phyloP scores from a whole-genome alignment of 192 early-diverging fungal genomes.

The Coemansia sp. region DNA sequence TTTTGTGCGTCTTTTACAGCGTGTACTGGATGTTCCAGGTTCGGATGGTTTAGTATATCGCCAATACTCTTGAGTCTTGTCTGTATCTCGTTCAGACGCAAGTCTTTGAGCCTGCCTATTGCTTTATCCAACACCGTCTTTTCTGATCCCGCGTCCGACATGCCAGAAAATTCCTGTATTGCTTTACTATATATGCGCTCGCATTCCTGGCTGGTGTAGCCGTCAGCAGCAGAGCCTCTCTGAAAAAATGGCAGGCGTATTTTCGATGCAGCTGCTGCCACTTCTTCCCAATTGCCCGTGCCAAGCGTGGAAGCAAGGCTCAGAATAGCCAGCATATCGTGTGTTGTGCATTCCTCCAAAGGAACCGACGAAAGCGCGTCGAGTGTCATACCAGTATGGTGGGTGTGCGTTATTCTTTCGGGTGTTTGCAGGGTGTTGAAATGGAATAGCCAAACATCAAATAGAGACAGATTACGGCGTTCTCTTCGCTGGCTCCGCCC shows the following conservation, averaged over 20 bases:
- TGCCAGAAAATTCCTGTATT: neutral
- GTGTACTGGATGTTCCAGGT: neutral
- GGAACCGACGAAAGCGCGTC: neutral
- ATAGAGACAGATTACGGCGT: too few relatives aligned
- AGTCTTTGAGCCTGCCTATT: constrained; percentile 15
- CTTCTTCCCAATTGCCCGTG: constrained; percentile 23
- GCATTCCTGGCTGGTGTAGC: constrained; percentile 28
- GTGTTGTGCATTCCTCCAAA: constrained; percentile 21
- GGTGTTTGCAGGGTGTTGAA: neutral
- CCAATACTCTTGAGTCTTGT: constrained; percentile 14
- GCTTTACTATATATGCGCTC: constrained; percentile 23
- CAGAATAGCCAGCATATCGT: constrained; percentile 38
- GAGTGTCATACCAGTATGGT: constrained; percentile 14
- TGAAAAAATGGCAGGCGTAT: constrained; percentile 3
- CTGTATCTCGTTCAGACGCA: constrained; percentile 38
- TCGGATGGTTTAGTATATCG: neutral
- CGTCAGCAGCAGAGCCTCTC: neutral
- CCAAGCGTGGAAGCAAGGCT: constrained; percentile 27
- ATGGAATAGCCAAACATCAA: neutral
- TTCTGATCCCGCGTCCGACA: neutral
- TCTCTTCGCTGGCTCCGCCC: too few relatives aligned
- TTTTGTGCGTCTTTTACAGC: neutral
- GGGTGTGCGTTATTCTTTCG: neutral
- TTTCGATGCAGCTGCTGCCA: constrained; percentile 9
- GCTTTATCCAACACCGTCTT: constrained; percentile 14